Evolutionary conservation across 2,329 filamentous ascomycete species (phyloP), one percentile per base, ranked within the genome.

Genomic region (Grosmannia huntii): DNA sequence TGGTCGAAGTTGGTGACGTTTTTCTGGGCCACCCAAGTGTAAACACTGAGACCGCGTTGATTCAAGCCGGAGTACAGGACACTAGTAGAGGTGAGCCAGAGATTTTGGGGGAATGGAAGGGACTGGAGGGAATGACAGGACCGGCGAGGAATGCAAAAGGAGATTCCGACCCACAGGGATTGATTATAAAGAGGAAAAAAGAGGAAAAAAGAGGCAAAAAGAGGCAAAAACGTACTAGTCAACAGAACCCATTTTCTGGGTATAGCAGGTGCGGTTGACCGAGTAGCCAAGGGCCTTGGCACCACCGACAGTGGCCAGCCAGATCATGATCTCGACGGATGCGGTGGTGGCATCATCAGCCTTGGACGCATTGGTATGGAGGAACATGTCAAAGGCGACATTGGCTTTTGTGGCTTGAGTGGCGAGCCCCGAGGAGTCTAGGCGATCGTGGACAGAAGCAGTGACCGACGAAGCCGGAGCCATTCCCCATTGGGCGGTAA

Each of bases 381-480:
- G n/a, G n/a, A 58, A 58, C 53, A 58, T 55, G 44, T 58, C 57
- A 46, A 55, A 52, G 31, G 57, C 57, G 9, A 58, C 44, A 33
- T 58, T 58, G 52, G 57, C 53, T 44, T n/a, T 31, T 21, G 38
- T n/a, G 33, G 9, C 11, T 10, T 36, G 11, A 6, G 25, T 16
- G 7, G 7, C 46, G 46, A 49, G 46, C 3, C 46, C 46, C 10
- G 46, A 10, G 21, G 21, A 14, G 46, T 49, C 21, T 23, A 49
- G 46, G 10, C 14, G 21, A 21, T 49, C 9, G 46, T 1, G 23
- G 12, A 49, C 23, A 23, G 46, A 49, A 11, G 11, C 12, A 23
- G 21, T 25, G 21, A n/a, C 16, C 6, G 41, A 23, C 41, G 23
- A 49, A 12, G 9, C 46, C 12, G 46, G 46, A 4, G 46, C 46